phyloP scores from a whole-genome alignment of 2,329 filamentous ascomycete genomes.

The Tolypocladium tropicale region DNA sequence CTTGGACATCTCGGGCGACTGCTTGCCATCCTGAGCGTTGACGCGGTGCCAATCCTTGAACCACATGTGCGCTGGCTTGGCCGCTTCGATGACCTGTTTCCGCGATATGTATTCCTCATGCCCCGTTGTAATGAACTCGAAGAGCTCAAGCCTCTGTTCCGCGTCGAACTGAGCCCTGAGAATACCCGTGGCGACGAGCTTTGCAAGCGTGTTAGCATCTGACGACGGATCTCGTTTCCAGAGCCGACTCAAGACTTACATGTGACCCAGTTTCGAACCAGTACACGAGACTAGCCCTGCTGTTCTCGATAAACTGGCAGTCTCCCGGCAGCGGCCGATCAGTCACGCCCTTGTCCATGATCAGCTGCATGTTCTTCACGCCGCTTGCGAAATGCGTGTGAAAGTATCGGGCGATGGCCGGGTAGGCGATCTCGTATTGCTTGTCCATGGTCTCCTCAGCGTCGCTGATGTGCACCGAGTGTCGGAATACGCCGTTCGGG shows the following conservation, averaged over 20 bases:
- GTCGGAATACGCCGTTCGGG: conserved; percentile 62
- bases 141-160: conserved; percentile 69
- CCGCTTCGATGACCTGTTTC: conserved; percentile 49
- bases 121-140: conserved; percentile 67
- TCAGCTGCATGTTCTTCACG: conserved; percentile 75
- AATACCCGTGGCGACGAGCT: conserved; percentile 70
- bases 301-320: conserved; percentile 65
- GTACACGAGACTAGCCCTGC: conserved; percentile 72
- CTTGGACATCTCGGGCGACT: conserved; percentile 58
- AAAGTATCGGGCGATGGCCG: conserved; percentile 81
- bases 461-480: conserved; percentile 52
- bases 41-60: conserved; percentile 54
- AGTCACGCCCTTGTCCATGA: conserved; percentile 57
- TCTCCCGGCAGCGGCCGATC: conserved; percentile 50
- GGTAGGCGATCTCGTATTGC: conserved; percentile 75
- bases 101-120: conserved; percentile 81
- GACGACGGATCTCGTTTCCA: too few species aligned
- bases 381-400: conserved; percentile 82
- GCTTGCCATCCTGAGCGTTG: conserved; percentile 46
- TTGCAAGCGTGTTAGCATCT: conserved; percentile 14
- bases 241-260: too few species aligned
- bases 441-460: conserved; percentile 54
- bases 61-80: conserved; percentile 53
- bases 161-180: conserved; percentile 71
- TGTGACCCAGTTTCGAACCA: conserved; percentile 80